A percentile compares a stretch with the other conserved stretches of the same genome.
These are phyloP conservation scores for Dactylellina parvicollis DNA, from an alignment of 2,329 filamentous ascomycete species.

Conservation along the genomic window DNA sequence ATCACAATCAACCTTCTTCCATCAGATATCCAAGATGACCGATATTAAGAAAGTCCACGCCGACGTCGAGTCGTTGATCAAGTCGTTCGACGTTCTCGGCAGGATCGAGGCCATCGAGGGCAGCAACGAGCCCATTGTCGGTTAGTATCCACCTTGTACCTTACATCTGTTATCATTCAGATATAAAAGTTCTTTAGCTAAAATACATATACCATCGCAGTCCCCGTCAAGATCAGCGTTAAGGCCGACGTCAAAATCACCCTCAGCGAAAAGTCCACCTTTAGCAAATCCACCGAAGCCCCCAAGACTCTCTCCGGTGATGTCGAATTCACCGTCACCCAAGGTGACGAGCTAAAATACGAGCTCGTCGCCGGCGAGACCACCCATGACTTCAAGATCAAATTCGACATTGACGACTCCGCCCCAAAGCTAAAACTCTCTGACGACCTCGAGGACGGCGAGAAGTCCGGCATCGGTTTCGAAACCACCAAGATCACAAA, in stretches of 20 bases:
- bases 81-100: constrained; percentile 16
- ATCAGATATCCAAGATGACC: constrained; percentile 18
- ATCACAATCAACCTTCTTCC: not conserved
- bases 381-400: constrained; percentile 31
- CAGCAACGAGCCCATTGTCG: constrained; percentile 7
- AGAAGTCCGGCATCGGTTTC: constrained; percentile 37
- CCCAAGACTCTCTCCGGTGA: constrained; percentile 2
- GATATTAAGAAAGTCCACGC: constrained; percentile 19
- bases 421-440: constrained; percentile 47
- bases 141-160: constrained; percentile 2
- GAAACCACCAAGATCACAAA: constrained; percentile 30
- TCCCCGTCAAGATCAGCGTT: constrained; percentile 9
- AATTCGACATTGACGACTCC: constrained; percentile 34
- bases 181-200: not conserved
- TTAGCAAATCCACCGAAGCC: not conserved
- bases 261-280: constrained; percentile 20
- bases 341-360: constrained; percentile 43
- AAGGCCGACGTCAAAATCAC: constrained; percentile 21
- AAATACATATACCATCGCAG: not conserved
- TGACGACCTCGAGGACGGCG: constrained; percentile 41
- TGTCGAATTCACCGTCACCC: constrained; percentile 18
- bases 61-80: constrained; percentile 15
- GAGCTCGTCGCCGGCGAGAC: constrained; percentile 27
- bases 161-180: not conserved
- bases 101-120: constrained; percentile 23